Percentiles rank a stretch among this genome's conserved stretches.
These are phyloP conservation scores for Scolecobasidium constrictum DNA, from an alignment of 2,329 filamentous ascomycete genomes.

Conservation along the genomic window DNA sequence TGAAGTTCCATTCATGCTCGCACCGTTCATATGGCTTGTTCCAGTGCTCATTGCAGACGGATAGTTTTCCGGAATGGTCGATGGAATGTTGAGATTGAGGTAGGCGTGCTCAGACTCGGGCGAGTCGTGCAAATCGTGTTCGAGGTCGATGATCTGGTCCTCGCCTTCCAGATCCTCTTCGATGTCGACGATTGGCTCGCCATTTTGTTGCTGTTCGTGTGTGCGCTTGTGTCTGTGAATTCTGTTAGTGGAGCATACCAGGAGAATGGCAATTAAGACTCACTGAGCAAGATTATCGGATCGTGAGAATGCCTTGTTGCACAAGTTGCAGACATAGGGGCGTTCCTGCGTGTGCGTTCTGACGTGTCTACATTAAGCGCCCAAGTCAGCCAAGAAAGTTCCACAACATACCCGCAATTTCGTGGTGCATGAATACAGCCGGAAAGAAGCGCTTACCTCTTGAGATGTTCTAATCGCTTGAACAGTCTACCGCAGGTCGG, in stretches of 20 bases:
- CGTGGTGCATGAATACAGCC: constrained; percentile 16
- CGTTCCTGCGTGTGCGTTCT: constrained; percentile 98
- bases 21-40: constrained; percentile 9
- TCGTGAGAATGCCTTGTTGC: constrained; percentile 96
- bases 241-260: too few species aligned
- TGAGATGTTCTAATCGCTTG: constrained; percentile 98
- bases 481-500: constrained; percentile 94
- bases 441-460: constrained; percentile 61
- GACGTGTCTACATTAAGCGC: constrained; percentile 66
- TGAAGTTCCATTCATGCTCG: constrained; percentile 8
- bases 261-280: constrained; percentile 19
- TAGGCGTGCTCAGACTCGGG: constrained; percentile 28
- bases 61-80: constrained; percentile 6
- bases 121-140: constrained; percentile 69
- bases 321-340: constrained; percentile 93
- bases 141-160: constrained; percentile 69
- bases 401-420: constrained; percentile 15
- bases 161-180: constrained; percentile 71
- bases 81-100: constrained; percentile 5
- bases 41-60: constrained; percentile 9
- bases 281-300: constrained; percentile 99
- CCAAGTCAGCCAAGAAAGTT: constrained; percentile 32
- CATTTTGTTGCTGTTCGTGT: constrained; percentile 64
- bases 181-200: constrained; percentile 47
- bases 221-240: constrained; percentile 64